phyloP scores from a whole-genome alignment of 345 rosid species.

The Gossypium sturtianum region DNA sequence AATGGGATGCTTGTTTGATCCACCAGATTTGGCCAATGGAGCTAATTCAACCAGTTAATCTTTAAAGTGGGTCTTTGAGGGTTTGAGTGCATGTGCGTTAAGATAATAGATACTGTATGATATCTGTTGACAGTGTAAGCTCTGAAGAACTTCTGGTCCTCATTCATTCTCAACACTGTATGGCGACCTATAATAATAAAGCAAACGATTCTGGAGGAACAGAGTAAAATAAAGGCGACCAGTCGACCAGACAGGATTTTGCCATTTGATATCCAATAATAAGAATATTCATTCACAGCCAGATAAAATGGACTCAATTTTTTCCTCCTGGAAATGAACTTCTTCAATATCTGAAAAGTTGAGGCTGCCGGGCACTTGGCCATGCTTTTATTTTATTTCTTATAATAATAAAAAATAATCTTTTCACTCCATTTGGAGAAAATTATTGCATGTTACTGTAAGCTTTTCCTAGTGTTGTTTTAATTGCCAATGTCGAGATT shows the following conservation, averaged over 20 bases:
- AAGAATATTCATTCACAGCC: background rate
- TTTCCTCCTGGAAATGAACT: background rate
- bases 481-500: background rate
- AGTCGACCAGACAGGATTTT: background rate
- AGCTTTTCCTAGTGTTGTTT: background rate
- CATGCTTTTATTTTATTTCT: background rate
- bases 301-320: background rate
- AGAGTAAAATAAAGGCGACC: background rate
- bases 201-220: slow-evolving; percentile 12
- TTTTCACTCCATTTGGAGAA: background rate
- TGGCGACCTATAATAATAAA: slow-evolving; percentile 17
- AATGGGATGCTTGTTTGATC: background rate
- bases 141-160: slow-evolving; percentile 13
- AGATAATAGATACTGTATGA: background rate
- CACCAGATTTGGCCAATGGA: background rate
- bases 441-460: background rate
- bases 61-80: slow-evolving; percentile 17
- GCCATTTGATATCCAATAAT: slow-evolving; percentile 7
- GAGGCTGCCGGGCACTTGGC: background rate
- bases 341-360: background rate
- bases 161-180: background rate
- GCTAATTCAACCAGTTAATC: background rate
- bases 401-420: too few species aligned
- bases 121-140: slow-evolving; percentile 1
- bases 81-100: slow-evolving; percentile 19